A percentile compares a stretch with the other conserved stretches of the same genome.
Evolutionary conservation across 257 asterid genomes (phyloP).

Genomic region (Schizonepeta tenuifolia): DNA sequence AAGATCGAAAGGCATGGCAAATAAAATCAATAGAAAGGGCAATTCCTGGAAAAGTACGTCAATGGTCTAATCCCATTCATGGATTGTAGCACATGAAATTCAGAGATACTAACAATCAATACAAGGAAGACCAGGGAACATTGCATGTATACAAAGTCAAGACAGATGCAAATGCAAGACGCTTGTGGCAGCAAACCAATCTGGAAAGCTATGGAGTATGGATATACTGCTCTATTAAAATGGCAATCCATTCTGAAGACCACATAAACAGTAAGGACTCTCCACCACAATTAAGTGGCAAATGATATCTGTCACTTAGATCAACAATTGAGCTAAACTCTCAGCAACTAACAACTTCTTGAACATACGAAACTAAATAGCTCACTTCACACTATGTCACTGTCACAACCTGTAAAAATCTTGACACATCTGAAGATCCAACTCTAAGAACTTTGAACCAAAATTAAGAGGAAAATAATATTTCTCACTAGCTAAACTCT

Average conservation of each 20-base stretch:
- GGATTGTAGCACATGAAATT: not conserved
- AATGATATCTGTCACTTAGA: not conserved
- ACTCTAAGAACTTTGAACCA: not conserved
- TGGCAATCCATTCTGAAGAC: not conserved
- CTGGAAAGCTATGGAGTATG: not conserved
- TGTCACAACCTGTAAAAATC: not conserved
- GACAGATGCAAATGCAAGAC: constrained; percentile 1
- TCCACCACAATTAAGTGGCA: not conserved
- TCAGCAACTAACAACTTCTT: not conserved
- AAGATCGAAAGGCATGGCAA: not conserved
- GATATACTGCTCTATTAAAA: not conserved
- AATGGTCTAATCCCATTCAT: not conserved
- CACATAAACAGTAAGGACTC: not conserved
- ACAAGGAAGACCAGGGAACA: not conserved
- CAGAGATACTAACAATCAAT: not conserved
- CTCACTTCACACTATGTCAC: not conserved
- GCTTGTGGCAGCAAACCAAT: not conserved
- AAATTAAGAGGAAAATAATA: not conserved
- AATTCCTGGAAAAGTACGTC: not conserved
- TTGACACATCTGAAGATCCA: not conserved
- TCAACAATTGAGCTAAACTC: not conserved
- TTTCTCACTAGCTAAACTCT: not conserved
- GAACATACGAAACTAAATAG: not conserved
- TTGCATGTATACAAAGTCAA: not conserved
- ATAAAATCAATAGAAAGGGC: not conserved